A percentile compares a stretch with the other conserved stretches of the same genome.
These are phyloP conservation scores for Pleurotus djamor DNA, from an alignment of 768 basidiomycete species.

Conservation along the genomic window DNA sequence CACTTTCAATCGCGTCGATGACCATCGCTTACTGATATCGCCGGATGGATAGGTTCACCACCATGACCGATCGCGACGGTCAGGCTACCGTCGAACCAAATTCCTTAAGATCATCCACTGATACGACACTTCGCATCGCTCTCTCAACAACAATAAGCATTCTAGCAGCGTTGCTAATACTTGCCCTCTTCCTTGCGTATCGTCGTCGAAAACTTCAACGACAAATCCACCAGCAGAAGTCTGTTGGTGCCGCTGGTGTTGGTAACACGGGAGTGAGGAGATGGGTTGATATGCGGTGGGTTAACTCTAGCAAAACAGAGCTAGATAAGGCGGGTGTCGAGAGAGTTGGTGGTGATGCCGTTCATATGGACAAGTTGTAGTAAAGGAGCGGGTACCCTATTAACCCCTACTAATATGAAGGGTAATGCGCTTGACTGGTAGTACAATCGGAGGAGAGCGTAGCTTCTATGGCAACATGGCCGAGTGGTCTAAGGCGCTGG, in stretches of 20 bases:
- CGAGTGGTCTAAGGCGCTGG: constrained; percentile 64
- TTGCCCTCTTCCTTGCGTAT: not conserved
- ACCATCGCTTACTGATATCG: not conserved
- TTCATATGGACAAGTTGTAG: too few relatives aligned
- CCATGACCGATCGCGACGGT: not conserved
- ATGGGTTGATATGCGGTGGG: not conserved
- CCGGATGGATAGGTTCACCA: not conserved
- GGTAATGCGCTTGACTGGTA: too few relatives aligned
- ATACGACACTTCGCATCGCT: not conserved
- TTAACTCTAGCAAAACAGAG: not conserved
- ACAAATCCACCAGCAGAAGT: not conserved
- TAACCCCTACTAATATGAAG: too few relatives aligned
- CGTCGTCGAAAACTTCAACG: not conserved
- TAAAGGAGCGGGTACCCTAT: too few relatives aligned
- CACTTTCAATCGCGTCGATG: not conserved
- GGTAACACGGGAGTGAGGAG: not conserved
- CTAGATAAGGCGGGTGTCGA: too few relatives aligned
- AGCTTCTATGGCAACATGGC: constrained; percentile 43
- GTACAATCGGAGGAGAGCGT: too few relatives aligned
- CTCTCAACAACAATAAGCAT: not conserved
- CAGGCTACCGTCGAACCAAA: not conserved
- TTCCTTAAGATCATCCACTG: not conserved
- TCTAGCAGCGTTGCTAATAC: not conserved
- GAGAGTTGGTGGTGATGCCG: too few relatives aligned
- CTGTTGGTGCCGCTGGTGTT: not conserved